Evolutionary conservation across 352 stramenopile genomes (phyloP).

Genomic region (Phytopythium ostracodes): DNA sequence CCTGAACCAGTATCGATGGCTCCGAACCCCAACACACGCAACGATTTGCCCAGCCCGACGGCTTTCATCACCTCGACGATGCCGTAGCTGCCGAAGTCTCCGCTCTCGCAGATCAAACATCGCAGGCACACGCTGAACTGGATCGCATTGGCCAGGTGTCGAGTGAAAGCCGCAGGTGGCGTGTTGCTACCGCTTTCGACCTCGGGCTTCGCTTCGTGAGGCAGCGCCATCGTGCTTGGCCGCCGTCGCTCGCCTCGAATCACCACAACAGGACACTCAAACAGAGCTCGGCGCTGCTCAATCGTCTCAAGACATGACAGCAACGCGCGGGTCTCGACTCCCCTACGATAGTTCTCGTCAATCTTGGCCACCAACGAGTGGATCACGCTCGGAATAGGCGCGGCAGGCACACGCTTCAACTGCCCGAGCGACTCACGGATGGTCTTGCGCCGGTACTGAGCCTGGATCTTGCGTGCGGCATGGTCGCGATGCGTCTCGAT

Average conservation of each 20-base stretch:
- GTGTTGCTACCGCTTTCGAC: not conserved
- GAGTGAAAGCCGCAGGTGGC: conserved; percentile 8
- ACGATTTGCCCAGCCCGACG: conserved; percentile 33
- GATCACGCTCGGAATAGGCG: conserved; percentile 26
- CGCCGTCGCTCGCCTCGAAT: conserved; percentile 9
- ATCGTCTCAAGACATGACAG: conserved; percentile 22
- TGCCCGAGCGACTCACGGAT: conserved; percentile 36
- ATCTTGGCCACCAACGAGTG: conserved; percentile 19
- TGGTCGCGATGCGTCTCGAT: conserved; percentile 17
- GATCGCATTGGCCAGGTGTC: conserved; percentile 41
- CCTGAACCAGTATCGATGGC: conserved; percentile 16
- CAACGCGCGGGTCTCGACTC: conserved; percentile 23
- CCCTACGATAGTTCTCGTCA: conserved; percentile 17
- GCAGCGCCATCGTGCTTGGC: not conserved
- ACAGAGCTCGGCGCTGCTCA: conserved; percentile 40
- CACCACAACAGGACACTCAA: conserved; percentile 41
- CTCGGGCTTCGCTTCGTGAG: not conserved
- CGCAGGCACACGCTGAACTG: conserved; percentile 40
- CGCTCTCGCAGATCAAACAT: conserved; percentile 29
- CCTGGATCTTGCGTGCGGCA: conserved; percentile 51
- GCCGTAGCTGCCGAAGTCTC: conserved; percentile 25
- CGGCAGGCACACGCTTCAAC: conserved; percentile 20
- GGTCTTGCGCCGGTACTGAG: conserved; percentile 41
- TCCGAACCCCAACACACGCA: conserved; percentile 43
- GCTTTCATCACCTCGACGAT: conserved; percentile 31